Evolutionary conservation across 768 basidiomycete species (phyloP), one percentile per base, ranked within the genome.

Genomic region (Lactarius pseudohatsudake): DNA sequence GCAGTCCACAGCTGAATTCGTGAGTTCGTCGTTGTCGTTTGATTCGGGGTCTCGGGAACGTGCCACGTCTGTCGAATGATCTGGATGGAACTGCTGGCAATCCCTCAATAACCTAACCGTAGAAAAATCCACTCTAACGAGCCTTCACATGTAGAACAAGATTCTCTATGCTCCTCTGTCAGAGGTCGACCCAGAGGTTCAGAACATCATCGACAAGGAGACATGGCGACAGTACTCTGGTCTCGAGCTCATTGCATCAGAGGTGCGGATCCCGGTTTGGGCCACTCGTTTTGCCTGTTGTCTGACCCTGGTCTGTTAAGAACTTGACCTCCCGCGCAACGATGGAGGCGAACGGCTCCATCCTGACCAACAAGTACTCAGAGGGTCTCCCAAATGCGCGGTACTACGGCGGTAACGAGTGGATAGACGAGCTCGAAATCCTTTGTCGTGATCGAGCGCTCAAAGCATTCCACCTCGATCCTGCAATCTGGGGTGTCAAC

Each of bases 321-420:
- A 98, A 98, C 82, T 81, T 99, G 84, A 98, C 97, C 66, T 94
- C 94, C 73, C 84, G 87, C 73, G 94, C 96, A 30, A 89, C 92
- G 61, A 96, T 98, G 90, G 92, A 98, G 79, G 96, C 96, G 70
- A 98, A 98, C 79, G 97, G 97, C 59, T 98, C 96, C 63, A 96
- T 99, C 76, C 78, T 98, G 76, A 98, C 96, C 76, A 97, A 97
- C 87, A 98, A 98, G 81, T 97, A 97, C 84, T 98, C 97, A 26
- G 97, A 98, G 80, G 97, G 97, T 82, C 92, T 98, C 57, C 97
- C 97, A n/a, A 87, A 86, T 63, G 96, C 95, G 55, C 89, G 96
- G 65, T 97, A 97, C 81, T 98, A 96, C 72, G 95, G 94, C 73
- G 96, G 96, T 65, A 99, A 98, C 81, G 97, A 98, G 79, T 90